A percentile compares a stretch with the other conserved stretches of the same genome.
These are phyloP conservation scores for Cyberlindnera nakhonratchasimensis DNA, from an alignment of 805 yeast species.

Conservation along the genomic window DNA sequence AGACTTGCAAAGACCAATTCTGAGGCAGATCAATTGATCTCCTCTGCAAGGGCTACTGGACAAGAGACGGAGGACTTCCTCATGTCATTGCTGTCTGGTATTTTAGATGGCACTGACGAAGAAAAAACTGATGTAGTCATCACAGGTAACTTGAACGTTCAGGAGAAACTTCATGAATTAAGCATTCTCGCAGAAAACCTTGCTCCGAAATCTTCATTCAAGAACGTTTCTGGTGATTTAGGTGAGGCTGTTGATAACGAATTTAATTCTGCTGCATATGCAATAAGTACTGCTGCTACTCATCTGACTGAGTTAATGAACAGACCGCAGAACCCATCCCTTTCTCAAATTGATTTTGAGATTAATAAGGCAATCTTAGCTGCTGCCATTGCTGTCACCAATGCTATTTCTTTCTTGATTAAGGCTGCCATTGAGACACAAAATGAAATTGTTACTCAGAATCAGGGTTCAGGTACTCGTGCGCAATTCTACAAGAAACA, in stretches of 20 bases:
- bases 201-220: conserved; percentile 37
- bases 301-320: conserved; percentile 51
- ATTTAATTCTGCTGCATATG: conserved; percentile 66
- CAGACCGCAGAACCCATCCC: conserved; percentile 46
- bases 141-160: conserved; percentile 70
- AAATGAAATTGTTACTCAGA: conserved; percentile 71
- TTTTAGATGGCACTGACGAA: conserved; percentile 49
- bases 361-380: conserved; percentile 73
- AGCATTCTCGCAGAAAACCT: conserved; percentile 53
- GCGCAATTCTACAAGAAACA: conserved; percentile 82
- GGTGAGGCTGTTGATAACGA: conserved; percentile 72
- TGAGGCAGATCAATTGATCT: conserved; percentile 49
- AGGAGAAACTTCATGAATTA: conserved; percentile 61
- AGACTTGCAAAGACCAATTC: conserved; percentile 47
- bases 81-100: conserved; percentile 51
- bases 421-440: conserved; percentile 78
- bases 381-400: conserved; percentile 77
- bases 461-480: conserved; percentile 59
- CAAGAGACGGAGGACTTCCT: conserved; percentile 60
- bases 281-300: conserved; percentile 62
- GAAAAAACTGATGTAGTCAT: conserved; percentile 76
- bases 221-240: conserved; percentile 46
- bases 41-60: conserved; percentile 53
- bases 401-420: conserved; percentile 70
- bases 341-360: conserved; percentile 56